Conservation (phyloP, 371 early-diverging fungal species). For the Mortierella polycephala region DNA sequence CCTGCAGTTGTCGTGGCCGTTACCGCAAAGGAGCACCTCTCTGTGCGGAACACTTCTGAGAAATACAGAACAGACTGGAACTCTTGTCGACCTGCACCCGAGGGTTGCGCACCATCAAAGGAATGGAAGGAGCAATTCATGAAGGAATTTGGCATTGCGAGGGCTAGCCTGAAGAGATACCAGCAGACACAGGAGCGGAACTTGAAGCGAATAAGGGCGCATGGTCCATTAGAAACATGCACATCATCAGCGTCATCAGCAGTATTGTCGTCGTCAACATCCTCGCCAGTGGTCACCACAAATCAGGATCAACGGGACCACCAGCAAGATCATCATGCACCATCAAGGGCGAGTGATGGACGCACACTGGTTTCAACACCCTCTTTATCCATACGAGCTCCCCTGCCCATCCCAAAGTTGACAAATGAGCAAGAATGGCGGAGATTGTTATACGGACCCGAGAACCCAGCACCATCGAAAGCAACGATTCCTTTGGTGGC, state of each 20-base stretch:
- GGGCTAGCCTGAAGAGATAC: slow-evolving; percentile 8
- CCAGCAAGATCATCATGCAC: no score
- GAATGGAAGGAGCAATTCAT: slow-evolving; percentile 44
- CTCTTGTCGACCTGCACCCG: slow-evolving; percentile 42
- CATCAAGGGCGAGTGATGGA: no score
- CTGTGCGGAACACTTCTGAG: slow-evolving; percentile 41
- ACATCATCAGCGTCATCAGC: not conserved
- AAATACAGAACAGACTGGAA: slow-evolving; percentile 45
- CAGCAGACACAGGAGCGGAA: slow-evolving; percentile 2
- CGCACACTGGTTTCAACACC: not conserved
- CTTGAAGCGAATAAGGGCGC: not conserved
- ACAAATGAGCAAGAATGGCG: slow-evolving; percentile 41
- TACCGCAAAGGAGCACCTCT: slow-evolving; percentile 17
- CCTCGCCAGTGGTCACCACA: no score
- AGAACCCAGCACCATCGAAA: not conserved
- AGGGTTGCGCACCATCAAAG: slow-evolving; percentile 34
- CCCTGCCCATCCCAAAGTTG: slow-evolving; percentile 17
- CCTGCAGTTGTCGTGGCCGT: slow-evolving; percentile 40
- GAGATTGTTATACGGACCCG: slow-evolving; percentile 23
- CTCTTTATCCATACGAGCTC: not conserved
- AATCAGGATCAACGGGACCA: no score
- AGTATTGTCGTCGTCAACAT: not conserved
- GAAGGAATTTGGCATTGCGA: slow-evolving; percentile 14
- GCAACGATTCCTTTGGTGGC: not conserved
- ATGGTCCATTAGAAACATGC: not conserved